These are phyloP conservation scores for Vitis cinerea DNA, from an alignment of 164 flowering plant species.

Conservation along the genomic window DNA sequence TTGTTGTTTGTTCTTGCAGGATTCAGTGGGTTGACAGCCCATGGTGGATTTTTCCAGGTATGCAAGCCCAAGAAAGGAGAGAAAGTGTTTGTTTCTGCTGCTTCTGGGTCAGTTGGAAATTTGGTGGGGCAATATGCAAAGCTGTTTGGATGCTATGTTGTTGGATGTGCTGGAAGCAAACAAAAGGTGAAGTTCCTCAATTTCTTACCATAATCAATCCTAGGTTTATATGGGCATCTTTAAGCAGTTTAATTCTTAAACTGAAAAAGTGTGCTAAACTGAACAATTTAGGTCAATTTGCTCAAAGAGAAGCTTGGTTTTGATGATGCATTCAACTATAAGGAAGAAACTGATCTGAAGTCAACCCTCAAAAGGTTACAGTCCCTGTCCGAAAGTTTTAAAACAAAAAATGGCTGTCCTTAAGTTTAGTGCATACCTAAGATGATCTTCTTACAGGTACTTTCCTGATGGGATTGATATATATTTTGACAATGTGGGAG, in stretches of 20 bases:
- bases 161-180: conserved; percentile 72
- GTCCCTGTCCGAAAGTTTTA: not conserved
- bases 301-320: conserved; percentile 72
- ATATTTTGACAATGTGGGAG: conserved; percentile 85
- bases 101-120: conserved; percentile 78
- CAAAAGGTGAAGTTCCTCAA: conserved; percentile 42
- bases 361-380: conserved; percentile 56
- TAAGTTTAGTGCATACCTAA: not conserved
- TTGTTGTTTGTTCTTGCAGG: conserved; percentile 32
- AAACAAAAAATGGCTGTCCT: not conserved
- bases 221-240: not conserved
- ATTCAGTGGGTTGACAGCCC: conserved; percentile 68
- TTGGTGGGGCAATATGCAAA: conserved; percentile 85
- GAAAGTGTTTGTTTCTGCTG: conserved; percentile 79
- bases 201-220: too few relatives aligned
- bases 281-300: conserved; percentile 47
- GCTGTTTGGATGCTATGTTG: conserved; percentile 69
- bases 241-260: not conserved
- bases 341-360: conserved; percentile 64
- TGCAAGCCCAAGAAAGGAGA: conserved; percentile 79
- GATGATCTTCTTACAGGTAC: conserved; percentile 34
- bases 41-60: conserved; percentile 63
- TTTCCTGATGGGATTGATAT: conserved; percentile 83
- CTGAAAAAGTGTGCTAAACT: too few relatives aligned
- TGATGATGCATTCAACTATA: conserved; percentile 88